Base-by-base conservation (phyloP, 371 early-diverging fungal genomes). In the Circinella umbellata region DNA sequence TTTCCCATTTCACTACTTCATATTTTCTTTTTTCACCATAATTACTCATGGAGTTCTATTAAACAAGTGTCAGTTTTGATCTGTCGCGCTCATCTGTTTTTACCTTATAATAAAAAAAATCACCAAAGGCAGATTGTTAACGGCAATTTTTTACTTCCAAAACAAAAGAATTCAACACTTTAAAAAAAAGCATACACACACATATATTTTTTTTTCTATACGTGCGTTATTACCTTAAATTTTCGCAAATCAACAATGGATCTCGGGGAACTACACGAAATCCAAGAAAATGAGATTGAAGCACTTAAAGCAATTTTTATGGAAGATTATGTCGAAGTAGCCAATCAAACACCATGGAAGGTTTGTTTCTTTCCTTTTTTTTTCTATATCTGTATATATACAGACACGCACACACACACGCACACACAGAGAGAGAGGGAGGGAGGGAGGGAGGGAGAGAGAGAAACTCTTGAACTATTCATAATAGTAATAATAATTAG, bases 231-330 rank as follows among this genome's bases (percentile, higher is more conserved):
- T 36, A 20, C 15, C 53, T 6, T 57, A 18, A 18, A 27, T 27
- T 57, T 57, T 57, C 57, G 57, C 14, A 27, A 60, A 48, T 38
- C 27, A 54, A 72, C 66, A 17, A 73, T 82, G 72, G 83, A 84
- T 76, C 78, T 86, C 69, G 83, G 83, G 66, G 86, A 86, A 76
- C 72, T 88, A 39, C 71, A 84, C 66, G 92, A 92, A 79, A 84
- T 89, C 27, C 93, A 93, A 78, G 70, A 84, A 68, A 89, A 92
- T 76, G 93, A 93, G 79, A 81, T 93, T 18, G 92, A 89, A 73
- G 93, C 92, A 53, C 80, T 93, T 17, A 77, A 85, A 75, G 88
- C 88, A 37, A 85, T 85, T 38, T 89, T 86, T 72, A 91, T 91
- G 92, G 92, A 92, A 13, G 93, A 93, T 72, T 93, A 84, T 63